Percentiles rank a stretch among this genome's conserved stretches.
Evolutionary conservation across 2,329 filamentous ascomycete genomes (phyloP).

Genomic region (Fusarium newnesense): DNA sequence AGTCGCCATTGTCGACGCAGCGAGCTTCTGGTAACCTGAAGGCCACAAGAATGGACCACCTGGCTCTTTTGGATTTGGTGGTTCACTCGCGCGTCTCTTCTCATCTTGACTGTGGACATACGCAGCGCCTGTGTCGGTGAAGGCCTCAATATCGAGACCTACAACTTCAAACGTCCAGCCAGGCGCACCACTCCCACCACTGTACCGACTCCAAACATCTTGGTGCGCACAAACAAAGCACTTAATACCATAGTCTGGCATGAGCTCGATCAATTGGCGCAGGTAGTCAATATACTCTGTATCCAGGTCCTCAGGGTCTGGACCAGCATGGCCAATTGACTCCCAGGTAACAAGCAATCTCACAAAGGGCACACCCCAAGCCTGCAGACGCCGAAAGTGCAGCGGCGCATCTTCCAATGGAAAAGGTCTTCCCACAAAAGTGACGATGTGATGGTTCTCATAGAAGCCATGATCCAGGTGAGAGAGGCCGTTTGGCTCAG

Average conservation of each 20-base stretch:
- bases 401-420: slow-evolving; percentile 51
- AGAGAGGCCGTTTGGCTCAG: slow-evolving; percentile 50
- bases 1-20: slow-evolving; percentile 48
- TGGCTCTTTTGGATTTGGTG: slow-evolving; percentile 46
- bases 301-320: slow-evolving; percentile 49
- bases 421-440: slow-evolving; percentile 53
- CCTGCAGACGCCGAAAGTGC: slow-evolving; percentile 51
- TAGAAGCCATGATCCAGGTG: slow-evolving; percentile 55
- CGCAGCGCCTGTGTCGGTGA: slow-evolving; percentile 48
- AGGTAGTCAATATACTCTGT: slow-evolving; percentile 54
- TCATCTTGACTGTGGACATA: slow-evolving; percentile 52
- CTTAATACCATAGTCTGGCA: slow-evolving; percentile 52
- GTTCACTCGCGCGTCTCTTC: slow-evolving; percentile 38
- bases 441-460: slow-evolving; percentile 52
- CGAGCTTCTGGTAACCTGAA: slow-evolving; percentile 52
- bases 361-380: slow-evolving; percentile 53
- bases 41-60: slow-evolving; percentile 53
- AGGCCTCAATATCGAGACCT: slow-evolving; percentile 52
- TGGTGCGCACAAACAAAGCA: slow-evolving; percentile 57
- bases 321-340: slow-evolving; percentile 50
- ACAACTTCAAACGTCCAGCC: slow-evolving; percentile 55
- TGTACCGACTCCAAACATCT: slow-evolving; percentile 56
- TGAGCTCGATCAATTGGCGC: slow-evolving; percentile 49
- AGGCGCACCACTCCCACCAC: slow-evolving; percentile 55
- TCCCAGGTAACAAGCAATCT: slow-evolving; percentile 57